These are phyloP conservation scores for Reticulascus tulasneorum DNA, from an alignment of 2,329 filamentous ascomycete species.

Conservation along the genomic window DNA sequence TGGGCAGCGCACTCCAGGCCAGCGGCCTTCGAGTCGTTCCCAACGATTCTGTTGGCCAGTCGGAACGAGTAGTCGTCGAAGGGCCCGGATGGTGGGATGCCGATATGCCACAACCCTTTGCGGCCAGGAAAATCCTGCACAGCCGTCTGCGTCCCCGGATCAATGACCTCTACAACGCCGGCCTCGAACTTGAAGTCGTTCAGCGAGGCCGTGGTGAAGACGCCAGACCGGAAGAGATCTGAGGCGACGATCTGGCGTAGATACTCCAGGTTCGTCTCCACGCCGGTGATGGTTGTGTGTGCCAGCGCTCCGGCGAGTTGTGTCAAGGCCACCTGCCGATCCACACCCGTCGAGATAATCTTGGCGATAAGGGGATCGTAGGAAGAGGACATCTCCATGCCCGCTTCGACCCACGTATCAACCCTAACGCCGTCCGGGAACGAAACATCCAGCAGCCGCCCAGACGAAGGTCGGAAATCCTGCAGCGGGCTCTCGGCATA, in stretches of 20 bases:
- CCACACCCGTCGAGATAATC: conserved; percentile 61
- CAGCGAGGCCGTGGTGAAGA: conserved; percentile 29
- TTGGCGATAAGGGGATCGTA: conserved; percentile 78
- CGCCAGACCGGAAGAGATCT: conserved; percentile 20
- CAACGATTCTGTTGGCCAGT: conserved; percentile 30
- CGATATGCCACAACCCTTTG: conserved; percentile 30
- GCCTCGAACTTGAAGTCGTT: conserved; percentile 24
- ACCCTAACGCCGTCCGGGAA: conserved; percentile 58
- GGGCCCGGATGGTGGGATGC: conserved; percentile 36
- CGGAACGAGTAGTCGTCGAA: conserved; percentile 34
- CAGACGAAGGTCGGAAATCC: conserved; percentile 67
- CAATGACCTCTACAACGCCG: conserved; percentile 29
- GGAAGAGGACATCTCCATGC: conserved; percentile 67
- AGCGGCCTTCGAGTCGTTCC: conserved; percentile 23
- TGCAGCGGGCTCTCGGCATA: conserved; percentile 66
- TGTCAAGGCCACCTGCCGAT: conserved; percentile 57
- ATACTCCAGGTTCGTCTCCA: conserved; percentile 32
- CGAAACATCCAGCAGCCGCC: conserved; percentile 58
- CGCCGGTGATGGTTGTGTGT: conserved; percentile 29
- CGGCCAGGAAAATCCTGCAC: conserved; percentile 38
- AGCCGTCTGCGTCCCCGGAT: conserved; percentile 29
- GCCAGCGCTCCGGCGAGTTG: conserved; percentile 60
- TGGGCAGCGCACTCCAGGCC: conserved; percentile 30
- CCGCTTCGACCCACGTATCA: conserved; percentile 66
- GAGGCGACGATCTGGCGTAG: conserved; percentile 24